These are phyloP conservation scores for Prunus salicina DNA, from an alignment of 306 rosid genomes.

Conservation along the genomic window DNA sequence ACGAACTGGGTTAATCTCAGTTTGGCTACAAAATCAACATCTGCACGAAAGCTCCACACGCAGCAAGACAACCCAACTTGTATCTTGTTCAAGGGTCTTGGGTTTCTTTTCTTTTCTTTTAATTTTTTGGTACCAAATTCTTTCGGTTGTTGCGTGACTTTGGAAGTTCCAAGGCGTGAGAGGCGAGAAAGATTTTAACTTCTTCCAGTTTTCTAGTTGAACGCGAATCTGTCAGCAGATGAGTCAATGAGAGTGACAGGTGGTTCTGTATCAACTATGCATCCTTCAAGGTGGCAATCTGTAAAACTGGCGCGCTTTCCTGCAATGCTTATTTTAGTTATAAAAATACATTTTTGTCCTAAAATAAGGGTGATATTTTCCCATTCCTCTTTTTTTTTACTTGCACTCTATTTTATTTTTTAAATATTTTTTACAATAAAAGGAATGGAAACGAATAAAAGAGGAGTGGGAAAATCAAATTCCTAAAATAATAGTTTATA, in stretches of 20 bases:
- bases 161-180: background rate
- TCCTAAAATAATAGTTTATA: no score
- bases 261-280: background rate
- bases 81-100: background rate
- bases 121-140: background rate
- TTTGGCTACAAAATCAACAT: conserved; percentile 14
- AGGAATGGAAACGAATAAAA: no score
- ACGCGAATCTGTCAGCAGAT: background rate
- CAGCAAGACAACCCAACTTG: background rate
- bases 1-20: conserved; percentile 2
- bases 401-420: no score
- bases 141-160: background rate
- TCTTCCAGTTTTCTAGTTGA: background rate
- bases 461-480: accelerated
- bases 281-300: background rate
- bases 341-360: no score
- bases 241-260: conserved; percentile 20
- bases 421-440: no score
- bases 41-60: background rate
- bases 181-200: background rate
- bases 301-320: background rate
- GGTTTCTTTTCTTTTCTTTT: background rate
- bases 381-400: no score
- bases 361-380: no score
- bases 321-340: background rate